phyloP scores from a whole-genome alignment of 2,329 filamentous ascomycete species.

The Dothidotthia symphoricarpi region DNA sequence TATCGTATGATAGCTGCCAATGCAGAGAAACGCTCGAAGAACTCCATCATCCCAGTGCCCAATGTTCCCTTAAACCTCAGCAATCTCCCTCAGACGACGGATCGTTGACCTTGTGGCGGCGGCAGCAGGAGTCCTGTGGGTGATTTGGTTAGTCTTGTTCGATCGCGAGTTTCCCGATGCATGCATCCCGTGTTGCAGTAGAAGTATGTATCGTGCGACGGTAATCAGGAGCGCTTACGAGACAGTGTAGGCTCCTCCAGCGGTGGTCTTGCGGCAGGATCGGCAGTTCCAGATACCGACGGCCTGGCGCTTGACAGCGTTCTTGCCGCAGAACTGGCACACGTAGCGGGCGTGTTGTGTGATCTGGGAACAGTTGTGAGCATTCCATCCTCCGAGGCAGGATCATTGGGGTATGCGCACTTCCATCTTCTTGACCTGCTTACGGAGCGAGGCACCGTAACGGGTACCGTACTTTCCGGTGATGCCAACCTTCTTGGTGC shows the following conservation, averaged over 20 bases:
- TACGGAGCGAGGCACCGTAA: slow-evolving; percentile 98
- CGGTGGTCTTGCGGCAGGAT: slow-evolving; percentile 90
- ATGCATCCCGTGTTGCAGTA: neutral
- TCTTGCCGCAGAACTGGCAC: slow-evolving; percentile 94
- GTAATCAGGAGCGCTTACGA: slow-evolving; percentile 64
- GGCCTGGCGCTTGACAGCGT: slow-evolving; percentile 81
- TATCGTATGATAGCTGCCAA: slow-evolving; percentile 29
- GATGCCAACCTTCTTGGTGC: slow-evolving; percentile 75
- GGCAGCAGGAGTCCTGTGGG: slow-evolving; percentile 79
- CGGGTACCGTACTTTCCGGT: slow-evolving; percentile 97
- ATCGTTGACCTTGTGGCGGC: slow-evolving; percentile 94
- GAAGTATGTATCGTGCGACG: neutral
- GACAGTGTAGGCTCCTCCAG: slow-evolving; percentile 91
- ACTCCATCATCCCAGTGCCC: slow-evolving; percentile 35
- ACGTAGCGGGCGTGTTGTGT: slow-evolving; percentile 94
- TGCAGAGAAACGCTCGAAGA: slow-evolving; percentile 38
- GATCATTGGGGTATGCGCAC: slow-evolving; percentile 23
- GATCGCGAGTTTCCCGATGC: slow-evolving; percentile 1
- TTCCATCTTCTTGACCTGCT: slow-evolving; percentile 99
- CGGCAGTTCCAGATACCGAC: slow-evolving; percentile 98
- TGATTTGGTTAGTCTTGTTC: slow-evolving; percentile 23
- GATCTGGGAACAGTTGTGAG: slow-evolving; percentile 54
- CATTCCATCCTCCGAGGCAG: slow-evolving; percentile 10
- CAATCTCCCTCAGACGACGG: slow-evolving; percentile 95
- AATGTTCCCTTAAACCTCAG: slow-evolving; percentile 70